These are phyloP conservation scores for Prunus campanulata DNA, from an alignment of 306 rosid genomes.

Conservation along the genomic window DNA sequence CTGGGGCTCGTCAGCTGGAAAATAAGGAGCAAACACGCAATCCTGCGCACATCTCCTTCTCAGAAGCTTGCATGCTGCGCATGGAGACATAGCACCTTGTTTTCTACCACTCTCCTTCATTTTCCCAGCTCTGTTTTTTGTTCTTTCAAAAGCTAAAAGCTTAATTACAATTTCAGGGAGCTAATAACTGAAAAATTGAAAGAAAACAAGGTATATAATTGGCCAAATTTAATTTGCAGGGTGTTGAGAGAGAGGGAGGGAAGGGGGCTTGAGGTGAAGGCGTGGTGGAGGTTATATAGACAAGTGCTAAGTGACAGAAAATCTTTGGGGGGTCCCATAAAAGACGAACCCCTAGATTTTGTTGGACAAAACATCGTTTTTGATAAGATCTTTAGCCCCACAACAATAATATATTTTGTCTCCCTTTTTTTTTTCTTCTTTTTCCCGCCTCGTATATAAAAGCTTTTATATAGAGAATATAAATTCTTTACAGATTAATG, in stretches of 20 bases:
- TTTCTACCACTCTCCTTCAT: constrained; percentile 84
- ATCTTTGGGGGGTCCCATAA: constrained; percentile 78
- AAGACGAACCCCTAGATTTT: constrained; percentile 66
- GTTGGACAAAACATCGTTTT: constrained; percentile 53
- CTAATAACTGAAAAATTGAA: background rate
- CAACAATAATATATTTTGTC: constrained; percentile 43
- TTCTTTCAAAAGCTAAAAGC: background rate
- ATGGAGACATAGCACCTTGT: constrained; percentile 81
- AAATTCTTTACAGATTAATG: too few species aligned
- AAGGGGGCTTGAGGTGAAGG: constrained; percentile 22
- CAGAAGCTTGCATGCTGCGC: constrained; percentile 97
- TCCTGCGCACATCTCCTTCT: constrained; percentile 79
- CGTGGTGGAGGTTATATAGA: constrained; percentile 46
- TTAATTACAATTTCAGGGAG: background rate
- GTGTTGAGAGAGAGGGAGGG: constrained; percentile 4
- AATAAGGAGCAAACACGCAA: constrained; percentile 93
- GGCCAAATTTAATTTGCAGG: background rate
- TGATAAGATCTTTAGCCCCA: constrained; percentile 82
- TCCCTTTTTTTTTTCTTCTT: background rate
- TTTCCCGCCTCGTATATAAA: background rate
- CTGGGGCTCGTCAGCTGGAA: constrained; percentile 94
- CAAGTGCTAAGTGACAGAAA: constrained; percentile 39
- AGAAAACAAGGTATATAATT: background rate
- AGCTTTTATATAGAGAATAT: background rate
- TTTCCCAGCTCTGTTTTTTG: background rate